phyloP scores from a whole-genome alignment of 176 grass and related monocot genomes.

The Lolium multiflorum region DNA sequence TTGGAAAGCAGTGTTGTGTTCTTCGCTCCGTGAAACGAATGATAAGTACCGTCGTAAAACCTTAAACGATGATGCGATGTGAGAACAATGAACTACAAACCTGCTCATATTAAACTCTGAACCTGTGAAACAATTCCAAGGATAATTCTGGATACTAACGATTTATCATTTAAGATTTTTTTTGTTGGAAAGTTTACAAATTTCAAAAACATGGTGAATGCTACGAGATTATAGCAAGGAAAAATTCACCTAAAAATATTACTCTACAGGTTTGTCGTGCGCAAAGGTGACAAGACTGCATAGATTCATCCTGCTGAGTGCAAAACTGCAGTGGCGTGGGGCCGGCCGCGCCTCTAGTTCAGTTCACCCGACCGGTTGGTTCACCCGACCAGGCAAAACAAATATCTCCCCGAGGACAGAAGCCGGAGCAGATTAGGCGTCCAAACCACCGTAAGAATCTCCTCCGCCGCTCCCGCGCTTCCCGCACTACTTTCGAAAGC shows the following conservation, averaged over 20 bases:
- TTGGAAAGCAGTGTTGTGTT: too few relatives aligned
- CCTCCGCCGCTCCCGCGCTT: not conserved
- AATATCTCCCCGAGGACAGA: slow-evolving; percentile 1
- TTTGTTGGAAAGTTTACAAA: not conserved
- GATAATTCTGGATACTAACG: too few relatives aligned
- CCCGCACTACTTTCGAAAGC: not conserved
- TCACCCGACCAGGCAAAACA: not conserved
- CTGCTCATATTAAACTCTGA: not conserved
- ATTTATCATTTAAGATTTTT: not conserved
- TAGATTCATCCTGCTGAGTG: not conserved
- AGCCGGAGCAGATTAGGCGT: slow-evolving; percentile 24
- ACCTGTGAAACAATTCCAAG: not conserved
- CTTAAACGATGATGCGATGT: not conserved
- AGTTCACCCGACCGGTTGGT: not conserved
- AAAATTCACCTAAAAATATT: not conserved
- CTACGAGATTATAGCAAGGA: not conserved
- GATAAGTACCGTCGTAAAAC: too few relatives aligned
- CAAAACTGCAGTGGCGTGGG: not conserved
- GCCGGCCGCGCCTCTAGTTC: not conserved
- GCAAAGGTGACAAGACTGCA: not conserved
- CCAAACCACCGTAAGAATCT: slow-evolving; percentile 4
- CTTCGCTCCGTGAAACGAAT: too few relatives aligned
- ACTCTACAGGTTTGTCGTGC: not conserved
- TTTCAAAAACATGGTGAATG: not conserved
- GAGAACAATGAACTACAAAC: not conserved